A percentile compares a stretch with the other conserved stretches of the same genome.
Conservation (phyloP, 1,284 basidiomycete species). For the Phlebopus sp. region DNA sequence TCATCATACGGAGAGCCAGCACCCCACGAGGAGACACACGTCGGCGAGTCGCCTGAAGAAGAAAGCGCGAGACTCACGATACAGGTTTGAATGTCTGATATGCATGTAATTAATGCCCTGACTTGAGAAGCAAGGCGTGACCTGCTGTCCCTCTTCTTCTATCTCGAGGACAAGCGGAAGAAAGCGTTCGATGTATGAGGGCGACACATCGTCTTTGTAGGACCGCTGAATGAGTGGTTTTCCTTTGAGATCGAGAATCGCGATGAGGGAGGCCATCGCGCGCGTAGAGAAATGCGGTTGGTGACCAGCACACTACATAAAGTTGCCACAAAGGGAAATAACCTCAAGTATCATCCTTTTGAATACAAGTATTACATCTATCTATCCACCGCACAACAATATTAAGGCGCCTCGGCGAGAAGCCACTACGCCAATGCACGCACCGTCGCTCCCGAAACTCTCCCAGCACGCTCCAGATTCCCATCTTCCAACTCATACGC, state of each 20-base stretch:
- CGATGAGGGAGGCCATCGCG: conserved; percentile 67
- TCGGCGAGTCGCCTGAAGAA: neutral
- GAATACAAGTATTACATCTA: neutral
- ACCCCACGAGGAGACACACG: neutral
- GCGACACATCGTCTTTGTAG: conserved; percentile 93
- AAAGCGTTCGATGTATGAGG: conserved; percentile 90
- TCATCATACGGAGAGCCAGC: neutral
- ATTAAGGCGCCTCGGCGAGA: neutral
- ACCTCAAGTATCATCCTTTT: too few species aligned
- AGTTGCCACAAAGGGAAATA: too few species aligned
- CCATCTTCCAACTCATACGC: conserved; percentile 82
- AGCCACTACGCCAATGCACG: conserved; percentile 6
- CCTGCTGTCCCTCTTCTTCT: conserved; percentile 95
- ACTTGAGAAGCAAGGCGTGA: conserved; percentile 92
- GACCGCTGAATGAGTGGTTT: conserved; percentile 98
- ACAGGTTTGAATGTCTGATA: conserved; percentile 96
- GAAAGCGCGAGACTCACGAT: conserved; percentile 59
- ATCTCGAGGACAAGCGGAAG: conserved; percentile 93
- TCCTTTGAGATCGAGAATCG: conserved; percentile 97
- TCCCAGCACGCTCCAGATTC: conserved; percentile 69
- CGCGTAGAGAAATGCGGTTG: neutral
- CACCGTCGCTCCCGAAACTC: conserved; percentile 33
- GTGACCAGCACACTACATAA: too few species aligned
- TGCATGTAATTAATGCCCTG: conserved; percentile 98
- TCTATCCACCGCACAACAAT: neutral